phyloP scores from a whole-genome alignment of 768 basidiomycete genomes.

The Hortiboletus flavorubellus region DNA sequence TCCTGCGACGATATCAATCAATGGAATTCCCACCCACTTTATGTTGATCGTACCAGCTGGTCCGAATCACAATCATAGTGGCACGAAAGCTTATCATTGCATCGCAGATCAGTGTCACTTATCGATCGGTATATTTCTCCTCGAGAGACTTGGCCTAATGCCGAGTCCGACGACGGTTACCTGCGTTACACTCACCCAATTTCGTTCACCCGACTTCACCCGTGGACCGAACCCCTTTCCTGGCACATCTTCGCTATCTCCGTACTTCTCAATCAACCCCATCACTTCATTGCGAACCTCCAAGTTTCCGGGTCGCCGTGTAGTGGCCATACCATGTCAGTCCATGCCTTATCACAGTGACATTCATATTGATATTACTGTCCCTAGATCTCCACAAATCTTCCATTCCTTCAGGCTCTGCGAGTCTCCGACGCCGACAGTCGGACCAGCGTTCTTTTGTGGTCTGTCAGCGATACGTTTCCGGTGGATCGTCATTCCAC shows the following conservation, averaged over 20 bases:
- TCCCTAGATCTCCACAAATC: neutral
- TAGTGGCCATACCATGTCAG: neutral
- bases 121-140: neutral
- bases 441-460: conserved; percentile 1
- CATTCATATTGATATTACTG: no score
- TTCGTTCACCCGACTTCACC: conserved; percentile 3
- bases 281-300: neutral
- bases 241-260: neutral
- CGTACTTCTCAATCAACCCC: neutral
- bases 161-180: neutral
- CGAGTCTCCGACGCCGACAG: neutral
- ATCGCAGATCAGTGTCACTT: neutral
- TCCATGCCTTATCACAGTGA: neutral
- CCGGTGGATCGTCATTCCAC: neutral
- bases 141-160: neutral
- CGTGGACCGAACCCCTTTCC: neutral
- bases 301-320: neutral
- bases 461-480: no score
- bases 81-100: neutral
- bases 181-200: neutral
- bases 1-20: neutral
- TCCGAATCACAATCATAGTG: neutral
- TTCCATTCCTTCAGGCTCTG: neutral
- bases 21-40: neutral
- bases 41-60: neutral